phyloP scores from a whole-genome alignment of 495 filamentous ascomycete genomes.

The Talaromyces adpressus region DNA sequence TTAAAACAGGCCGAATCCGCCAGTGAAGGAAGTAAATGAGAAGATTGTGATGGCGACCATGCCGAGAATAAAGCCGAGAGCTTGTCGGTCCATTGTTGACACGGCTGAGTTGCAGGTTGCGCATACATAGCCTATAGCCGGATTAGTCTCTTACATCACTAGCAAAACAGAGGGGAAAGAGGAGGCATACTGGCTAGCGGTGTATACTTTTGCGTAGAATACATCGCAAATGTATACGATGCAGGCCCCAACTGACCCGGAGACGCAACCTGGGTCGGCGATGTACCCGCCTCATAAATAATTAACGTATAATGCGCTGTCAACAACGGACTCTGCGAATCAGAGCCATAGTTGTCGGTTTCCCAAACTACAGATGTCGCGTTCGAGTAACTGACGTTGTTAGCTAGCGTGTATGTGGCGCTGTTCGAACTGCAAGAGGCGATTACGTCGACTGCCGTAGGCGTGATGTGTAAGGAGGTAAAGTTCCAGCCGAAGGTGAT shows the following conservation, averaged over 20 bases:
- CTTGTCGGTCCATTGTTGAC: constrained; percentile 55
- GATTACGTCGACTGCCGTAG: constrained; percentile 72
- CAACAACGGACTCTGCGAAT: constrained; percentile 53
- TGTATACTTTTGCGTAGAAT: constrained; percentile 58
- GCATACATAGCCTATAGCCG: constrained; percentile 44
- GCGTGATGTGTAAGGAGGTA: constrained; percentile 73
- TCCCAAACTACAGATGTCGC: constrained; percentile 68
- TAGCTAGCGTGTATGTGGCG: constrained; percentile 58
- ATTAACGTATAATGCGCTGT: constrained; percentile 78
- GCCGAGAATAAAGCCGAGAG: constrained; percentile 62
- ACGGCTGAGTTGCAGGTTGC: constrained; percentile 69
- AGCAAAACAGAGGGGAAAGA: background rate
- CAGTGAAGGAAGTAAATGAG: constrained; percentile 86
- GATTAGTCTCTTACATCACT: background rate
- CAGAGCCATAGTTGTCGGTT: constrained; percentile 60
- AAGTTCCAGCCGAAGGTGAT: constrained; percentile 95
- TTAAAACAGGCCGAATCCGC: constrained; percentile 56
- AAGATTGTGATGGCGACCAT: constrained; percentile 72
- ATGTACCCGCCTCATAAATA: constrained; percentile 66
- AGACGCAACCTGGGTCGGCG: constrained; percentile 51
- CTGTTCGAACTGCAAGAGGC: constrained; percentile 67
- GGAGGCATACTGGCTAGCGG: constrained; percentile 49
- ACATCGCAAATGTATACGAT: constrained; percentile 74
- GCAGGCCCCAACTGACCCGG: constrained; percentile 68
- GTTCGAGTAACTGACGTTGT: constrained; percentile 50